Percentiles rank a stretch among this genome's conserved stretches.
These are phyloP conservation scores for Chaetomium tenue DNA, from an alignment of 495 filamentous ascomycete species.

Conservation along the genomic window DNA sequence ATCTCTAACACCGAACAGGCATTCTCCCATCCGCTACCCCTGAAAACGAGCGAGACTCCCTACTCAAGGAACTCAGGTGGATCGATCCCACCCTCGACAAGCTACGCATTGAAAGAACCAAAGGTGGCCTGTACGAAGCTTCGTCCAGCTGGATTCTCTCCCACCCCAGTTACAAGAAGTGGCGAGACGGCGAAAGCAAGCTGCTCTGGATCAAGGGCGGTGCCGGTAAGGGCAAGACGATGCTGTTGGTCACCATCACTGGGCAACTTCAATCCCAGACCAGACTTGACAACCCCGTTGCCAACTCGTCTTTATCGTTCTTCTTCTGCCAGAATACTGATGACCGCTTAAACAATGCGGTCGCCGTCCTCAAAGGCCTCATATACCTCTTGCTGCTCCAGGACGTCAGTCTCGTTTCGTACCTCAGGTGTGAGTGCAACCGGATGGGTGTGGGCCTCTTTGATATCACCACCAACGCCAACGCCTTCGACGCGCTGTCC, in stretches of 20 bases:
- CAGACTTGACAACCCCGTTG: too few species aligned
- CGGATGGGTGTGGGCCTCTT: neutral
- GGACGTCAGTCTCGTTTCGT: neutral
- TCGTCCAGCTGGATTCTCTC: neutral
- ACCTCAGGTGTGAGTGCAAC: neutral
- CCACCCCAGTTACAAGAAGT: neutral
- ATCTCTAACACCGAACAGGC: too few species aligned
- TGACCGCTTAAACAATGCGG: neutral
- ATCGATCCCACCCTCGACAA: neutral
- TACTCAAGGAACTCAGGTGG: neutral
- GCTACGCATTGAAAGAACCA: neutral
- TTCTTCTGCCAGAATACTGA: neutral
- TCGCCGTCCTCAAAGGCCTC: neutral
- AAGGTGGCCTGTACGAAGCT: neutral
- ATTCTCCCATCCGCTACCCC: too few species aligned
- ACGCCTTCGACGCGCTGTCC: neutral
- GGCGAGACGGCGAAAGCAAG: neutral
- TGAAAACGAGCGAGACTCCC: too few species aligned
- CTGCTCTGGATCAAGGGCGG: slow-evolving; percentile 2
- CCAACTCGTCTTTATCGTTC: neutral
- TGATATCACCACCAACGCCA: neutral
- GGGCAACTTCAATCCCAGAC: neutral
- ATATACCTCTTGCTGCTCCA: neutral
- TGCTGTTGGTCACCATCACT: neutral
- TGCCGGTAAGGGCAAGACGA: neutral